Percentiles rank a stretch among this genome's conserved stretches.
Evolutionary conservation across 331 rosid species (phyloP).

Genomic region (Rosa hybrid): DNA sequence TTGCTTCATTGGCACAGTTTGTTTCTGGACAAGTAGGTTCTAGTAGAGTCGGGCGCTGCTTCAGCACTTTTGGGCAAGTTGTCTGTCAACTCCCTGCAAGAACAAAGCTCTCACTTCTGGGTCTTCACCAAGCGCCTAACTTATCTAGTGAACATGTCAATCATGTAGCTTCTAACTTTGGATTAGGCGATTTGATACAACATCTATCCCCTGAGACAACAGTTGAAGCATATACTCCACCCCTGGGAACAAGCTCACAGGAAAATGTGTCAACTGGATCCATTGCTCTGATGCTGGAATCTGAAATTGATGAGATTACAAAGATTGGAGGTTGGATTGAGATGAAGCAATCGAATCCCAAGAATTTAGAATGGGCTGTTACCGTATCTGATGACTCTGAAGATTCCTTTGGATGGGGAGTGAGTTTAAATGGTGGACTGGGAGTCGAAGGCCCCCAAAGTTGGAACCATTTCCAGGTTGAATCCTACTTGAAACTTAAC

Average conservation of each 20-base stretch:
- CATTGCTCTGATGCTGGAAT: slow-evolving; percentile 57
- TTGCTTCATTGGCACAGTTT: slow-evolving; percentile 82
- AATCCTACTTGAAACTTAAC: slow-evolving; percentile 66
- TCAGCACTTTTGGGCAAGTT: slow-evolving; percentile 72
- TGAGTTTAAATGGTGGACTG: slow-evolving; percentile 55
- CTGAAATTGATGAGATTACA: slow-evolving; percentile 60
- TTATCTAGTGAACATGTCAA: slow-evolving; percentile 31
- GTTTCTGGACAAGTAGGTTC: slow-evolving; percentile 46
- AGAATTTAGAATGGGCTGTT: slow-evolving; percentile 56
- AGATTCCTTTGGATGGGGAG: slow-evolving; percentile 82
- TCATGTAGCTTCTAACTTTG: slow-evolving; percentile 53
- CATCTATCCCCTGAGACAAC: slow-evolving; percentile 34
- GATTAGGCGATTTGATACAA: slow-evolving; percentile 36
- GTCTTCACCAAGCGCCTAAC: slow-evolving; percentile 53
- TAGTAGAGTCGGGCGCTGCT: slow-evolving; percentile 36
- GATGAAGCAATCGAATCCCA: slow-evolving; percentile 51
- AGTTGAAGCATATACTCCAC: slow-evolving; percentile 32
- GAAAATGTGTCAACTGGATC: slow-evolving; percentile 41
- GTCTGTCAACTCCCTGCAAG: slow-evolving; percentile 59
- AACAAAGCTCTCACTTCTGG: slow-evolving; percentile 69
- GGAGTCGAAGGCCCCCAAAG: slow-evolving; percentile 33
- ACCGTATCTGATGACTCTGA: slow-evolving; percentile 64
- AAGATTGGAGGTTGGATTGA: slow-evolving; percentile 86
- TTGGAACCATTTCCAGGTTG: slow-evolving; percentile 62
- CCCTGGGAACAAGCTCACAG: slow-evolving; percentile 24